Evolutionary conservation across 805 yeast species (phyloP), one percentile per base, ranked within the genome.

Genomic region (Metschnikowia continentalis): DNA sequence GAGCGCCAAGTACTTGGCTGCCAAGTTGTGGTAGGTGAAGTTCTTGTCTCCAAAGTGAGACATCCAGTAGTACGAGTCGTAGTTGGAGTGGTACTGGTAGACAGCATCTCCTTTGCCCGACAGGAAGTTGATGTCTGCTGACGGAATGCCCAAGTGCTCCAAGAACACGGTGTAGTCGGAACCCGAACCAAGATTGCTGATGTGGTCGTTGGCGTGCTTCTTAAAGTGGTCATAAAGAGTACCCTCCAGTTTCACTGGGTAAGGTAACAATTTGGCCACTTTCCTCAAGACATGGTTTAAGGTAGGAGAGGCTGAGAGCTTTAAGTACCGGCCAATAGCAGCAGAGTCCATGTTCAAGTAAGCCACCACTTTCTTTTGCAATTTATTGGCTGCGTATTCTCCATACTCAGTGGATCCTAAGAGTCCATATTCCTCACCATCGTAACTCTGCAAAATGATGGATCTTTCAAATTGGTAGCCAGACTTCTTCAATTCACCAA

Each of bases 391-490:
- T 49, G 79, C 71, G 49, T 80, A 81, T 63, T 87, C 92, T 5
- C 84, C 90, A 70, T 77, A 86, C 60, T 88, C 94, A 0, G 94
- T 84, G 0, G 90, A 82, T 1, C 96, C 96, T 32, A 88, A 56
- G 49, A 82, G 69, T 0, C 87, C 92, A 54, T 79, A 79, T 61
- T 84, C 89, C 56, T 83, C 90, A 35, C 88, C 95, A 66, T 89
- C 96, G 90, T 90, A 89, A 30, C 88, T 82, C 0, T 85, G 84
- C 42, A 89, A 72, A 48, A 80, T 74, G 22, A 89, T 83, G 0
- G 90, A 80, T 60, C 94, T 72, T 46, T 79, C 64, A 10, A 95
- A 95, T 60, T 77, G 79, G 91, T 91, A 88, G 7, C 89, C 90
- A 1, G 62, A 55, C 42, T 71, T 64, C 53, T 76, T 69, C 47